These are phyloP conservation scores for Aspergillus saccharolyticus DNA, from an alignment of 495 filamentous ascomycete genomes.

Conservation along the genomic window DNA sequence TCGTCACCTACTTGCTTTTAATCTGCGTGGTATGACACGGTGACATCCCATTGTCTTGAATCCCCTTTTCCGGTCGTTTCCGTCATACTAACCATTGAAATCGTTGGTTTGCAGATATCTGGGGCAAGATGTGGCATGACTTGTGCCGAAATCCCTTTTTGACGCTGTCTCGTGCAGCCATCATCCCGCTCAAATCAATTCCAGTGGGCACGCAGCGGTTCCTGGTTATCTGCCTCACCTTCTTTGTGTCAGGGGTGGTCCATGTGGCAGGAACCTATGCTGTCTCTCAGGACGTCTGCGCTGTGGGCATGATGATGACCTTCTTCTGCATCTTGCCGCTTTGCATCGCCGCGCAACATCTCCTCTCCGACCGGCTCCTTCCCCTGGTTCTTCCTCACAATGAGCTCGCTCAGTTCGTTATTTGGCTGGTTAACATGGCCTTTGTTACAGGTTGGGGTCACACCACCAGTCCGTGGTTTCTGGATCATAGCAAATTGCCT, in stretches of 20 bases:
- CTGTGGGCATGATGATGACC: constrained; percentile 16
- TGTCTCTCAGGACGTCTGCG: constrained; percentile 4
- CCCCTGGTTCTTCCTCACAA: constrained; percentile 1
- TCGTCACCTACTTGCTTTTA: constrained; percentile 10
- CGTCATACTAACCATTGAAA: too few species aligned
- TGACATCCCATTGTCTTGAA: too few species aligned
- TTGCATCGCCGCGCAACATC: constrained; percentile 15
- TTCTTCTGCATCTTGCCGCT: constrained; percentile 18
- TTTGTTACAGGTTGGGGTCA: constrained; percentile 14
- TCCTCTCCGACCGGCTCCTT: background rate
- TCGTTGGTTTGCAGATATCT: too few species aligned
- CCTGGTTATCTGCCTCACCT: constrained; percentile 10
- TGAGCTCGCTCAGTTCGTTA: constrained; percentile 44
- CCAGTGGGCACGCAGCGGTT: background rate
- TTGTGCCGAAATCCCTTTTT: constrained; percentile 17
- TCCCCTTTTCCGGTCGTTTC: too few species aligned
- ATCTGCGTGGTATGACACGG: constrained; percentile 13
- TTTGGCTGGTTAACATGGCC: constrained; percentile 47
- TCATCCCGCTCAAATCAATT: background rate
- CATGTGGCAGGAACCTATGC: constrained; percentile 16
- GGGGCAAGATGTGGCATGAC: constrained; percentile 22
- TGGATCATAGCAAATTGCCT: constrained; percentile 17
- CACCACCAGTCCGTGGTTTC: constrained; percentile 18
- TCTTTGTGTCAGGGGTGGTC: constrained; percentile 12
- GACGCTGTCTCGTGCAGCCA: constrained; percentile 4